These are phyloP conservation scores for Polygonum maritimum DNA, from an alignment of 148 eudicot genomes.

Conservation along the genomic window DNA sequence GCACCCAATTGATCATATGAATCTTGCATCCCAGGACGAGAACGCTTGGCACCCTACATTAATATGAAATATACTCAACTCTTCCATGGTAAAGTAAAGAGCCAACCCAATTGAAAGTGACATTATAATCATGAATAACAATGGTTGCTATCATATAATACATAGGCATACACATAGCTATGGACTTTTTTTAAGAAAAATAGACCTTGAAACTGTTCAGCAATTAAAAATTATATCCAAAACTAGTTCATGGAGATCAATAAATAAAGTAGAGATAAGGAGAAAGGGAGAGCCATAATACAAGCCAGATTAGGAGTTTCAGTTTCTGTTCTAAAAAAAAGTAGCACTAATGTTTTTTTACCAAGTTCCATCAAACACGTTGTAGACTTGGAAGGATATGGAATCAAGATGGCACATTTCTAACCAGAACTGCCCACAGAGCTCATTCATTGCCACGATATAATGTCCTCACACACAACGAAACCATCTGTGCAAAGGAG, in stretches of 20 bases:
- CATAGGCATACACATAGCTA: neutral
- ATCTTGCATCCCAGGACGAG: constrained; percentile 52
- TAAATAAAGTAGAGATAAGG: neutral
- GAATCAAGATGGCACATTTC: neutral
- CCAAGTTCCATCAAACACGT: neutral
- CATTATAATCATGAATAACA: neutral
- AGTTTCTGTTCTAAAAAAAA: neutral
- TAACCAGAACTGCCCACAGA: neutral
- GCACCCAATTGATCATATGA: constrained; percentile 55
- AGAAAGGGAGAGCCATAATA: neutral
- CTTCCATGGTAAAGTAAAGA: neutral
- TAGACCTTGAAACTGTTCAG: neutral
- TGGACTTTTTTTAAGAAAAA: neutral
- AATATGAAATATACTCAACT: constrained; percentile 11
- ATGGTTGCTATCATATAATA: neutral
- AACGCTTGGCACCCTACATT: constrained; percentile 81
- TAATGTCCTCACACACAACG: neutral
- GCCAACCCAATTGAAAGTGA: neutral
- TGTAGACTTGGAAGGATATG: neutral
- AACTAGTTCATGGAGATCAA: neutral
- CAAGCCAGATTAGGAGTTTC: neutral
- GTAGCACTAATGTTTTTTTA: neutral
- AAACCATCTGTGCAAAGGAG: neutral
- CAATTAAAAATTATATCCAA: neutral
- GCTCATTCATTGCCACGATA: neutral